Evolutionary conservation across 176 grass and related monocot genomes (phyloP).

Genomic region (Aegilops speltoides): DNA sequence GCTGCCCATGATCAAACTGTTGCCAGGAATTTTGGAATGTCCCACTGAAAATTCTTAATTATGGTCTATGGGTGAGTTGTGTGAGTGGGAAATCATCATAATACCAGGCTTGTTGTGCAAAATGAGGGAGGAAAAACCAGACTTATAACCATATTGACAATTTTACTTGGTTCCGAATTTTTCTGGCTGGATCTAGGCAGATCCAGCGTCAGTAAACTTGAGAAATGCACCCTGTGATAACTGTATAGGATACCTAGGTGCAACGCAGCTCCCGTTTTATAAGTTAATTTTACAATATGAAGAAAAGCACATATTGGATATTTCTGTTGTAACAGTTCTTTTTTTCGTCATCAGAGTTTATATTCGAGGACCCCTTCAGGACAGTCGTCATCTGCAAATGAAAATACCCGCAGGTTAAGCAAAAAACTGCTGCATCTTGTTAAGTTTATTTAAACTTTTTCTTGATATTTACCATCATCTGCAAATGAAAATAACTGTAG

Average conservation of each 20-base stretch:
- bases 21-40: not conserved
- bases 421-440: not conserved
- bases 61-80: not conserved
- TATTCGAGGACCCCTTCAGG: constrained; percentile 50
- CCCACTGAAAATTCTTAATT: not conserved
- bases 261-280: not conserved
- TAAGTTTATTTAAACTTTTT: not conserved
- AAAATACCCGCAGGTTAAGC: constrained; percentile 55
- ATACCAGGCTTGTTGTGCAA: not conserved
- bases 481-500: not conserved
- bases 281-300: constrained; percentile 23
- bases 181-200: not conserved
- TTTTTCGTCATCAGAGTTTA: constrained; percentile 50
- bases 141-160: not conserved
- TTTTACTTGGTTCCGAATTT: not conserved
- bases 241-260: constrained; percentile 3
- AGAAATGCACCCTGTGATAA: not conserved
- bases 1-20: not conserved
- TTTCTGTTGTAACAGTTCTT: constrained; percentile 10
- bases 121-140: not conserved
- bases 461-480: not conserved
- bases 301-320: not conserved
- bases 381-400: constrained; percentile 47
- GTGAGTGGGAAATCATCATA: not conserved
- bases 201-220: not conserved